Base-by-base conservation (phyloP, 148 eudicot species). In the Salicornia ramosissima region DNA sequence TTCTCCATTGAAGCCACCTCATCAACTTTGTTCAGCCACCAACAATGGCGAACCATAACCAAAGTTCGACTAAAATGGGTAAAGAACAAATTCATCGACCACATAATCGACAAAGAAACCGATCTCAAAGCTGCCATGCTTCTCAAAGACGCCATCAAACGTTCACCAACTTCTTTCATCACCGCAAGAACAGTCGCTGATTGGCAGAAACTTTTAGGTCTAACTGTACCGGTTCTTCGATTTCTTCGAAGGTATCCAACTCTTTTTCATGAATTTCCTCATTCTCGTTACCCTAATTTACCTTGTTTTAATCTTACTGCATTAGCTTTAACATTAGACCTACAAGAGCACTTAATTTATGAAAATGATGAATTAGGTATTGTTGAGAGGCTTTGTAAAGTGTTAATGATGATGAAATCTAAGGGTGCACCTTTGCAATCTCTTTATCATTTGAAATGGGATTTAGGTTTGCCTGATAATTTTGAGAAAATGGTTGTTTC, bases 21-120 rank as follows among this genome's bases (percentile, higher is more conserved):
- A 29, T 12, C 30, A 70, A 14, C 50, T 11, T 67, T 47, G 55
- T 54, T 56, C 43, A 77, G 77, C 54, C 75, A 54, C 19, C 85
- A 70, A 26, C 90, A 86, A 68, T 54, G 61, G 50, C 84, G 98
- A 15, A 57, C 21, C 69, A 73, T 90, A 18, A 79, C 82, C 15
- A 93, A 83, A 74, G 98, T 93, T 36, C 84, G 96, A 1, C 76
- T 93, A 8, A 90, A 88, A 90, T 93, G 98, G 98, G 90, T 87
- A 21, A 93, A 87, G 56, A 93, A 93, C 75, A 82, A 83, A 56
- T 70, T 80, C n/a, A n/a, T 93, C 50, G 98, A 93, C 82, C 82
- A 83, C 81, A 82, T 85, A 0, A 93, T 93, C 71, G 96, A 93
- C 80, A 83, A 71, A 67, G 90, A 93, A 6, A 90, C 98, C 26